phyloP scores from a whole-genome alignment of 2,329 filamentous ascomycete species.

The Dactylellina parvicollis region DNA sequence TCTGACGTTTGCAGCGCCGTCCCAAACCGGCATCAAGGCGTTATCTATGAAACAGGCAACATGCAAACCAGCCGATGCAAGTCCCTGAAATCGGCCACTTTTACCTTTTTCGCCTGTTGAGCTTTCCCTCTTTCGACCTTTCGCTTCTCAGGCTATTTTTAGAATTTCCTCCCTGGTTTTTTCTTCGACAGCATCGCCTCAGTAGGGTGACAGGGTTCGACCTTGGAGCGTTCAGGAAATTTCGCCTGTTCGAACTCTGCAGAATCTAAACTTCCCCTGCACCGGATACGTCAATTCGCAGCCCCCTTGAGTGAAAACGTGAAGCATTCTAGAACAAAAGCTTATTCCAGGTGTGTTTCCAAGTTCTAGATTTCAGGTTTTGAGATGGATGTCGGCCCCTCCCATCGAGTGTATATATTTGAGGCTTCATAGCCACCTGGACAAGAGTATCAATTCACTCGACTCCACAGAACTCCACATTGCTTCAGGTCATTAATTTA shows the following conservation, averaged over 20 bases:
- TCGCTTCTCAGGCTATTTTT: conserved; percentile 44
- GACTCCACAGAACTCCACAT: neutral
- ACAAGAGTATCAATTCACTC: neutral
- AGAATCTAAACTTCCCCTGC: neutral
- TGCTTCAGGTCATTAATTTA: neutral
- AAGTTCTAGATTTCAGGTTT: conserved; percentile 1
- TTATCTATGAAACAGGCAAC: conserved; percentile 47
- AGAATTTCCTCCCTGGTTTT: conserved; percentile 4
- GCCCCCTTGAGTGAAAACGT: neutral
- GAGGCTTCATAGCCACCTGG: neutral
- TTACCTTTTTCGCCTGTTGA: neutral
- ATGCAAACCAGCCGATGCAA: neutral
- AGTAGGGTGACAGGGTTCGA: conserved; percentile 1
- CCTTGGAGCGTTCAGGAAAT: neutral
- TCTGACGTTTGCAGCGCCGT: conserved; percentile 28
- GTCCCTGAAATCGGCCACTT: conserved; percentile 29
- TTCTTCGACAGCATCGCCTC: conserved; percentile 24
- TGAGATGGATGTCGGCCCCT: conserved; percentile 1
- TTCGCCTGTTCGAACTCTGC: conserved; percentile 9
- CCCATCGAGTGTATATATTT: conserved; percentile 15
- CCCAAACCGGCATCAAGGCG: conserved; percentile 20
- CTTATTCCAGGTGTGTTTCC: conserved; percentile 3
- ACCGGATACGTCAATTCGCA: conserved; percentile 16
- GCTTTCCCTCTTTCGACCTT: neutral
- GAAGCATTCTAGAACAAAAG: conserved; percentile 30